Base-by-base conservation (phyloP, 129 eudicot genomes). In the Mikania micrantha region DNA sequence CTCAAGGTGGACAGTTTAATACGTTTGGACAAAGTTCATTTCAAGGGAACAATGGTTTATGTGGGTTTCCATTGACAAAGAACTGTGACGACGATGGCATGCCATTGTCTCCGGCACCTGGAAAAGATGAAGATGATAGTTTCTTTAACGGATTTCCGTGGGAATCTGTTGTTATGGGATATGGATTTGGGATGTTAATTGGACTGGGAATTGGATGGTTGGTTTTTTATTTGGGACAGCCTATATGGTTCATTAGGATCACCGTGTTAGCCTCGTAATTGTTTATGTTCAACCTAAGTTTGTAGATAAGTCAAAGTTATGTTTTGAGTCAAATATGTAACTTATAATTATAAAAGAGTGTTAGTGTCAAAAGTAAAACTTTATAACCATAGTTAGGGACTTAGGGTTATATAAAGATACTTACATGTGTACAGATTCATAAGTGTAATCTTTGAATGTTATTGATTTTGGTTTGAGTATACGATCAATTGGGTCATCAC, bases 21-120 rank as follows among this genome's bases (percentile, higher is more conserved):
- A 81, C 79, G 0, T 81, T 81, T 24, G 61, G 2, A 17, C 62
- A 29, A 20, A 27, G 24, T 67, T 77, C 82, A 0, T 77, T 20
- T 41, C 31, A 24, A 65, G 82, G 73, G 48, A 81, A 81, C 52
- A 13, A 7, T 5, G 82, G 42, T 4, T 68, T 77, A 69, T 77
- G 85, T n/a, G 85, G 82, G 16, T 60, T 68, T 10, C 79, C 79
- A 0, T 63, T 81, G 66, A 73, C 79, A 25, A 77, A 72, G 9
- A 47, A 10, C 40, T 77, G 81, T n/a, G 64, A 70, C 36, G 61
- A 56, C 34, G 69, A 54, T 11, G 28, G 36, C 1, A 58, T 47
- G 10, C 5, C 65, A 16, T n/a, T n/a, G 0, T 66, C 66, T n/a
- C 72, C 5, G 0, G 40, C 27, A 1, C 77, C 68, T 0, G 50